Conservation (phyloP, 1,284 basidiomycete species). For the Ceratobasidium sp. region DNA sequence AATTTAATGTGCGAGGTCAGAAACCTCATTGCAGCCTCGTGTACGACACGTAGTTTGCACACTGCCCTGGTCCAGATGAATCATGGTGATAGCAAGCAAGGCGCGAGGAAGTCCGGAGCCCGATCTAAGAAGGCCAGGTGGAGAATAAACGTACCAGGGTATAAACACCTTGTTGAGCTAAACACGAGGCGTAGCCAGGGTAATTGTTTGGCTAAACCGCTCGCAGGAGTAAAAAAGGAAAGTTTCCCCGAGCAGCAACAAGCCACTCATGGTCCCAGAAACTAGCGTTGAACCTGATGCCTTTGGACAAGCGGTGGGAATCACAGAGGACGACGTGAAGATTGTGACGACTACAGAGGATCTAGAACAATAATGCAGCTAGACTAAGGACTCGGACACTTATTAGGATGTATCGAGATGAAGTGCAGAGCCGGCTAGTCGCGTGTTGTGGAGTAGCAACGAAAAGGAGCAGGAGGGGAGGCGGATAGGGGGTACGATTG, state of each 20-base stretch:
- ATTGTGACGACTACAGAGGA: constrained; percentile 44
- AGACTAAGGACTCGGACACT: constrained; percentile 31
- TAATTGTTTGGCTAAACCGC: not conserved
- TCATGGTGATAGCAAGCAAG: constrained; percentile 39
- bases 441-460: constrained; percentile 33
- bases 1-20: constrained; percentile 28
- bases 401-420: constrained; percentile 37
- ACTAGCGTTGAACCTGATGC: constrained; percentile 9
- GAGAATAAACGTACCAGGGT: constrained; percentile 35
- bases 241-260: not conserved
- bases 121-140: constrained; percentile 38
- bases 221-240: not conserved
- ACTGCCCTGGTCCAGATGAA: constrained; percentile 39
- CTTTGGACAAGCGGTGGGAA: constrained; percentile 42
- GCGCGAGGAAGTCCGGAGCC: constrained; percentile 31
- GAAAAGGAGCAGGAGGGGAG: constrained; percentile 15
- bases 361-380: constrained; percentile 33
- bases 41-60: constrained; percentile 27
- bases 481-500: constrained; percentile 37
- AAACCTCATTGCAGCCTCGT: constrained; percentile 39
- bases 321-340: constrained; percentile 50
- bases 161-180: constrained; percentile 13
- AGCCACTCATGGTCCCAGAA: not conserved
- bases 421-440: constrained; percentile 9
- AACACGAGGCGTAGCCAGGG: constrained; percentile 31